phyloP scores from a whole-genome alignment of 805 yeast species.

The Jamesozyma piceae region DNA sequence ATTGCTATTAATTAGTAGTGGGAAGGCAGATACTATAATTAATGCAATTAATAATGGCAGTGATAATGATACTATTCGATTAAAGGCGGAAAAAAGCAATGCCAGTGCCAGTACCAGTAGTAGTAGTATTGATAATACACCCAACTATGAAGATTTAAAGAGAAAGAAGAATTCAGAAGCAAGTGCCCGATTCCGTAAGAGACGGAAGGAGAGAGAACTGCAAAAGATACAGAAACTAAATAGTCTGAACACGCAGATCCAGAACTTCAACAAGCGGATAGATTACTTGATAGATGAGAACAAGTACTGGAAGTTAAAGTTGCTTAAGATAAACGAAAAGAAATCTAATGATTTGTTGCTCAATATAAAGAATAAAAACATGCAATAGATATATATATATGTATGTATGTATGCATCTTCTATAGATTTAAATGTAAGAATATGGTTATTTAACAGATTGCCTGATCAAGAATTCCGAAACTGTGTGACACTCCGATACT shows the following conservation, averaged over 20 bases:
- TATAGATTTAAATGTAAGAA: too few species aligned
- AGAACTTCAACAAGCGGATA: constrained; percentile 16
- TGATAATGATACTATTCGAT: not conserved
- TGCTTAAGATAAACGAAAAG: constrained; percentile 22
- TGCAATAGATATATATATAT: not conserved
- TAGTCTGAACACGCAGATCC: constrained; percentile 15
- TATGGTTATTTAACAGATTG: too few species aligned
- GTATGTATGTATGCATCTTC: not conserved
- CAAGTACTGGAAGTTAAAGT: constrained; percentile 22
- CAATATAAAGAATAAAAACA: constrained; percentile 15
- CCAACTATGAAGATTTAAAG: constrained; percentile 35
- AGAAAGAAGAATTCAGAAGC: constrained; percentile 89
- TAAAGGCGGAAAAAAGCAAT: not conserved
- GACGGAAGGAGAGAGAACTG: constrained; percentile 21
- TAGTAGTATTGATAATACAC: not conserved
- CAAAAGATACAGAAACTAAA: constrained; percentile 17
- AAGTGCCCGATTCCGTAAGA: constrained; percentile 79
- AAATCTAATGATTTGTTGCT: constrained; percentile 21
- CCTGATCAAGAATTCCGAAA: too few species aligned
- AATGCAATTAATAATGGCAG: constrained; percentile 16
- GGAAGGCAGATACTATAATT: constrained; percentile 24
- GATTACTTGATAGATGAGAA: constrained; percentile 22
- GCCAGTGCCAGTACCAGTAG: not conserved
- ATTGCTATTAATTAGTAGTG: constrained; percentile 24
- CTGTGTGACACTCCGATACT: too few species aligned